Evolutionary conservation across 2,329 filamentous ascomycete species (phyloP), one percentile per base, ranked within the genome.

Genomic region (Aspergillus intermedius): DNA sequence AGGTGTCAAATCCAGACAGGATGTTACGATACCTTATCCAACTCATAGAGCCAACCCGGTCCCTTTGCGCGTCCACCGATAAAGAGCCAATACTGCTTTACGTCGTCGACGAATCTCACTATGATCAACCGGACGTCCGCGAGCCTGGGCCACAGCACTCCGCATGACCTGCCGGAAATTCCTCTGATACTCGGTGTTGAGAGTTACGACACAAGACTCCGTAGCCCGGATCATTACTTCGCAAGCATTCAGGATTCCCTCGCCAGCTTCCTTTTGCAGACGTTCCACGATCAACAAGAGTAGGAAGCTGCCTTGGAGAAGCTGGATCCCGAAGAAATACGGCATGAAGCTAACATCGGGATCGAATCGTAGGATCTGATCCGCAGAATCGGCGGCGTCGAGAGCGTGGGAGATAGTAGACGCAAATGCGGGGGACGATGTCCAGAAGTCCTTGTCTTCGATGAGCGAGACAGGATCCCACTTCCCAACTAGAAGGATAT

Each of bases 151-250:
- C 13, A 96, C 77, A 25, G 91, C 89, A 52, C 87, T 91, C 44
- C 90, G 86, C 90, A 96, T 95, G 32, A 95, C 90, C 71, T 91
- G 91, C 59, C 89, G 87, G 73, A 96, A 95, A 70, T 94, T 95
- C 58, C 91, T 80, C 86, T 95, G 91, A 69, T 95, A 96, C 67
- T 95, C 90, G 1, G 90, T 95, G 65, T 88, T 93, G 45, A 95
- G 76, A 9, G 90, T 95, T 49, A 93, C 89, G 17, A 95, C 88
- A 64, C 90, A 95, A 4, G 89, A 90, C 70, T 96, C 91, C 58
- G 95, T 90, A 12, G 91, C 91, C 39, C 89, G 81, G 28, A 95
- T 88, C 58, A 95, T 94, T 3, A 88, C 93, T 75, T 95, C 90
- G 67, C 90, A 95, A 7, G 91, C 90, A 62, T 86, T 86, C 52